Base-by-base conservation (phyloP, 305 asterid species). In the Lippia alba region DNA sequence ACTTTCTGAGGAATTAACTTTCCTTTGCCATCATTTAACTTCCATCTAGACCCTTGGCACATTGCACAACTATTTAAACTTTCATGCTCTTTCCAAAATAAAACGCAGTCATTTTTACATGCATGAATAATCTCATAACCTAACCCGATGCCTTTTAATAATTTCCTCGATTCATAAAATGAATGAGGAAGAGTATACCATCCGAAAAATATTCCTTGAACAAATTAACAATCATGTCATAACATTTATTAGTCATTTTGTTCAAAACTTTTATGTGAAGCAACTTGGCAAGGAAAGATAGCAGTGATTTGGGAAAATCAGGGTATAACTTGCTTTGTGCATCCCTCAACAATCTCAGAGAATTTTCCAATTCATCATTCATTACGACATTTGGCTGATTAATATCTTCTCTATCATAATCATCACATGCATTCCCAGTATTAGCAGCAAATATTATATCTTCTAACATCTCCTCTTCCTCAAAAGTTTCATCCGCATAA, bases 41-140 rank as follows among this genome's bases (percentile, higher is more conserved):
- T 58, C 64, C 64, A 32, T 34, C 45, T 30, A 32, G 64, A 58
- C 16, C 12, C 64, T 7, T 58, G 32, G 64, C 64, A 58, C 17
- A 30, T 19, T 5, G 64, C 19, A 16, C 64, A 58, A 58, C 7
- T 30, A 30, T 58, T 33, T 30, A 30, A 30, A 3, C 19, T 11
- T 8, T 30, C 64, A 30, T 58, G 4, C 4, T 58, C 41, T 58
- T 58, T 63, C 40, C 69, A 19, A 20, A 63, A 63, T 5, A 63
- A 15, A 63, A 41, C 15, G 19, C 55, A 44, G 17, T 63, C 55
- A 63, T 64, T 46, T 12, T 45, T 45, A n/a, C 69, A 64, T 24
- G 57, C 57, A 48, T 64, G 69, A 19, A 64, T 64, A 45, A 32
- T 11, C 8, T 64, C 57, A 48, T 30, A 64, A 5, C 69, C 69